phyloP scores from a whole-genome alignment of 306 rosid genomes.

The Vigna mungo region DNA sequence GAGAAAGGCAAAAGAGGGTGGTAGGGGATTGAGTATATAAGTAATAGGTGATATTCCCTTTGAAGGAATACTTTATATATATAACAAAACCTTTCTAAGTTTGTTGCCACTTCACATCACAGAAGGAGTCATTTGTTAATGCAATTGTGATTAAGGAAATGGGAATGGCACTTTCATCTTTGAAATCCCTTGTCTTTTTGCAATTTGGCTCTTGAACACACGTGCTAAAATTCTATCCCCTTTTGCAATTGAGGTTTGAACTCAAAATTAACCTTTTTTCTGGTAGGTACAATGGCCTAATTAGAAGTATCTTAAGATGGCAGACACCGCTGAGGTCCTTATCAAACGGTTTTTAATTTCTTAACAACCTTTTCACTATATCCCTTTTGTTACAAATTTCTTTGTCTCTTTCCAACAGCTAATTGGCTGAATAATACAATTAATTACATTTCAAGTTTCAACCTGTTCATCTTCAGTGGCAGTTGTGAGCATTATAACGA shows the following conservation, averaged over 20 bases:
- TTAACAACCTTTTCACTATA: constrained; percentile 37
- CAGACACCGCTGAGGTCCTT: constrained; percentile 32
- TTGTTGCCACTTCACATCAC: constrained; percentile 63
- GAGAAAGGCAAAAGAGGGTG: constrained; percentile 35
- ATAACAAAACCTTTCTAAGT: constrained; percentile 38
- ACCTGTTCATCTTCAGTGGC: constrained; percentile 5
- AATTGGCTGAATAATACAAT: neutral
- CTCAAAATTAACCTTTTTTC: constrained; percentile 38
- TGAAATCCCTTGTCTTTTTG: constrained; percentile 35
- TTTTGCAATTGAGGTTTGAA: constrained; percentile 16
- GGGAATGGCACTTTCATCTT: neutral
- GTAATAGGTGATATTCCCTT: constrained; percentile 53
- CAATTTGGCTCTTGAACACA: constrained; percentile 35
- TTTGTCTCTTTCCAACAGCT: constrained; percentile 35
- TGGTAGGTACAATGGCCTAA: constrained; percentile 41
- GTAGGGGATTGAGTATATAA: constrained; percentile 35
- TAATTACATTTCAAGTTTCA: neutral
- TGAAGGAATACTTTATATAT: constrained; percentile 59
- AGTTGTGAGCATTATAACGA: neutral
- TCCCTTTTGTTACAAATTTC: constrained; percentile 6
- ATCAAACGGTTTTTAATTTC: constrained; percentile 22
- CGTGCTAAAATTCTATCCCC: constrained; percentile 39
- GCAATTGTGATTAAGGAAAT: constrained; percentile 37
- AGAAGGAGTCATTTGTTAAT: constrained; percentile 47
- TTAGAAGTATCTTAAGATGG: constrained; percentile 28